Evolutionary conservation across 176 grass and related monocot species (phyloP).

Genomic region (Musa itinerans): DNA sequence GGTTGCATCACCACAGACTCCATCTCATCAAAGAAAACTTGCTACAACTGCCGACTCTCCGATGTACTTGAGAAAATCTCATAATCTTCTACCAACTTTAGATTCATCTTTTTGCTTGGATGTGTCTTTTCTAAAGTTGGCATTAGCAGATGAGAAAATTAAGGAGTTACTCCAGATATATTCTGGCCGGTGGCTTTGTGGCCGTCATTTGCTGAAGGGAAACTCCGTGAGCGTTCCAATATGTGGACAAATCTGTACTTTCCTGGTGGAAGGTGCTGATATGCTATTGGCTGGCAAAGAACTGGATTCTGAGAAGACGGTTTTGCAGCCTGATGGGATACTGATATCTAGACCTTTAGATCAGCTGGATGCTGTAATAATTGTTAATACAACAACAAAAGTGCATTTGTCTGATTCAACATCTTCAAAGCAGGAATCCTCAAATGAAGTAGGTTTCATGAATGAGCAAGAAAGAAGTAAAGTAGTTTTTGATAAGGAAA

Average conservation of each 20-base stretch:
- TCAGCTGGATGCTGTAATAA: conserved; percentile 5
- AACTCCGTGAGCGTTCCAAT: conserved; percentile 56
- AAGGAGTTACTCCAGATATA: conserved; percentile 55
- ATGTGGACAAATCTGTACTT: conserved; percentile 51
- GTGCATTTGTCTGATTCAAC: conserved; percentile 43
- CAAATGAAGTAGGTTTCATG: conserved; percentile 14
- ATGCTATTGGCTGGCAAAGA: conserved; percentile 17
- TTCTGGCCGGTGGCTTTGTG: conserved; percentile 57
- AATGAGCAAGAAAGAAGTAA: conserved; percentile 3
- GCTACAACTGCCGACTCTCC: conserved; percentile 6
- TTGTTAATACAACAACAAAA: conserved; percentile 48
- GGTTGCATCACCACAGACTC: conserved; percentile 35
- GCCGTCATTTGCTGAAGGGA: conserved; percentile 61
- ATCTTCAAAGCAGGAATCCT: conserved; percentile 23
- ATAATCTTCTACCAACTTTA: conserved; percentile 21
- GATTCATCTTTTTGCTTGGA: conserved; percentile 38
- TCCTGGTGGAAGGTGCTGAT: conserved; percentile 46
- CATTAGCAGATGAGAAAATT: conserved; percentile 58
- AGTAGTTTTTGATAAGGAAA: conserved; percentile 20
- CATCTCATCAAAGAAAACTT: conserved; percentile 11
- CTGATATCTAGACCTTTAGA: conserved; percentile 20
- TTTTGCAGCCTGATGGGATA: conserved; percentile 6
- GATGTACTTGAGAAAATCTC: conserved; percentile 24
- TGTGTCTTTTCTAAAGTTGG: conserved; percentile 39
- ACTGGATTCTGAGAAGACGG: conserved; percentile 20